Conservation (phyloP, 768 basidiomycete species). For the Leccinum pellstonianum region DNA sequence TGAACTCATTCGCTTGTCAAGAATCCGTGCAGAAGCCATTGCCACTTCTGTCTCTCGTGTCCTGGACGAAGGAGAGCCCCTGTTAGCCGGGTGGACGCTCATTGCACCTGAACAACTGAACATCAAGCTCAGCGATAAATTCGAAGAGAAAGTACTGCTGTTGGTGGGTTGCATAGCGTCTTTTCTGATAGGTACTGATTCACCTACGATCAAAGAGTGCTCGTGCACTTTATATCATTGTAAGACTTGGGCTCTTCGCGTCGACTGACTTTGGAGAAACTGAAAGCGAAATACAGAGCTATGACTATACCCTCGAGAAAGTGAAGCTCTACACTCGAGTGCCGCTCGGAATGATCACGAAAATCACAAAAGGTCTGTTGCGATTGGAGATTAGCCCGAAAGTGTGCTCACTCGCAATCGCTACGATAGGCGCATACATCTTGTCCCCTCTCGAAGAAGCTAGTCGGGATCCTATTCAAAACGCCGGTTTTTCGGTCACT, state of each 20-base stretch:
- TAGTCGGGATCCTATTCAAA: constrained; percentile 83
- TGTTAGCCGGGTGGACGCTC: constrained; percentile 88
- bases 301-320: constrained; percentile 91
- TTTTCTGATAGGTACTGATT: constrained; percentile 1
- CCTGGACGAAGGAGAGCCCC: constrained; percentile 69
- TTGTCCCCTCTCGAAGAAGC: constrained; percentile 91
- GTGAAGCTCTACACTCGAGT: constrained; percentile 88
- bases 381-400: constrained; percentile 1
- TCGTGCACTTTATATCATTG: constrained; percentile 73
- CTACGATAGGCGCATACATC: constrained; percentile 81
- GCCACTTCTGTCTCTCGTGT: constrained; percentile 82
- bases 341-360: constrained; percentile 75
- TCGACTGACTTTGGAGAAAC: not conserved
- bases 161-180: constrained; percentile 53
- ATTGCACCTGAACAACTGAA: constrained; percentile 81
- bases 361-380: constrained; percentile 70
- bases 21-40: constrained; percentile 89
- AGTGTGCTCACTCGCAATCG: not conserved
- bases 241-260: constrained; percentile 37
- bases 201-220: constrained; percentile 27
- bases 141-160: constrained; percentile 92
- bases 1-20: constrained; percentile 83
- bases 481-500: constrained; percentile 82
- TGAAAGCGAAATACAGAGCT: constrained; percentile 54
- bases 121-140: constrained; percentile 67